These are phyloP conservation scores for Yarrowia divulgata DNA, from an alignment of 805 yeast genomes.

Conservation along the genomic window DNA sequence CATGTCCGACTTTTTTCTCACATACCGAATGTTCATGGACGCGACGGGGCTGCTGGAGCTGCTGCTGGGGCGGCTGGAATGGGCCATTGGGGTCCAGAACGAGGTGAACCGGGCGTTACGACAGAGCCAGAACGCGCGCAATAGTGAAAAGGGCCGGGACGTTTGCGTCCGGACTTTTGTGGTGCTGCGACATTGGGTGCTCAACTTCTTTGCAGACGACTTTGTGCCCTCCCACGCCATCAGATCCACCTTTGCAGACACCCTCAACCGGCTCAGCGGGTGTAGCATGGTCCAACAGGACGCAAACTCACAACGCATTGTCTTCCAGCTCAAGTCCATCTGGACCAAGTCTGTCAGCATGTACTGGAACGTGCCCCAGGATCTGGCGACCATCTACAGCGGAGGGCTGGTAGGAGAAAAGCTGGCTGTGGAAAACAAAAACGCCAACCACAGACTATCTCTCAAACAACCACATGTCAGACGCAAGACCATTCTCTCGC, in stretches of 20 bases:
- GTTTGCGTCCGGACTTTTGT: constrained; percentile 84
- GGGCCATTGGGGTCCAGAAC: constrained; percentile 61
- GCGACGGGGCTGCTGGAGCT: constrained; percentile 65
- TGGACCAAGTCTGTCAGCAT: constrained; percentile 56
- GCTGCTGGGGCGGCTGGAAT: constrained; percentile 68
- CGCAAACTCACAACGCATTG: constrained; percentile 49
- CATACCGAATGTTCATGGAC: constrained; percentile 74
- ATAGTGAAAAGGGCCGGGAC: constrained; percentile 62
- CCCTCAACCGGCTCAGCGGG: constrained; percentile 51
- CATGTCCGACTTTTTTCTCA: constrained; percentile 83
- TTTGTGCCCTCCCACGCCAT: constrained; percentile 64
- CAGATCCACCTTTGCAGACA: constrained; percentile 53
- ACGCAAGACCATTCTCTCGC: constrained; percentile 43
- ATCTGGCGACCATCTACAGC: constrained; percentile 47
- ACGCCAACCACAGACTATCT: constrained; percentile 13
- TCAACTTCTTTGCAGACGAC: constrained; percentile 87
- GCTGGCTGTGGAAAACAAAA: constrained; percentile 13
- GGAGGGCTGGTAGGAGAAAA: constrained; percentile 47
- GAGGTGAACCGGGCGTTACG: constrained; percentile 28
- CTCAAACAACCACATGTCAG: constrained; percentile 34
- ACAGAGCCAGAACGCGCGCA: constrained; percentile 42
- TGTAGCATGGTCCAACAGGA: constrained; percentile 46
- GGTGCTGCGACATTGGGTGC: constrained; percentile 84
- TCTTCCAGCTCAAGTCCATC: constrained; percentile 57
- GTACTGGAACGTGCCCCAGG: constrained; percentile 48